Percentiles rank a stretch among this genome's conserved stretches.
These are phyloP conservation scores for Thalia dealbata DNA, from an alignment of 176 grass and related monocot genomes.

Conservation along the genomic window DNA sequence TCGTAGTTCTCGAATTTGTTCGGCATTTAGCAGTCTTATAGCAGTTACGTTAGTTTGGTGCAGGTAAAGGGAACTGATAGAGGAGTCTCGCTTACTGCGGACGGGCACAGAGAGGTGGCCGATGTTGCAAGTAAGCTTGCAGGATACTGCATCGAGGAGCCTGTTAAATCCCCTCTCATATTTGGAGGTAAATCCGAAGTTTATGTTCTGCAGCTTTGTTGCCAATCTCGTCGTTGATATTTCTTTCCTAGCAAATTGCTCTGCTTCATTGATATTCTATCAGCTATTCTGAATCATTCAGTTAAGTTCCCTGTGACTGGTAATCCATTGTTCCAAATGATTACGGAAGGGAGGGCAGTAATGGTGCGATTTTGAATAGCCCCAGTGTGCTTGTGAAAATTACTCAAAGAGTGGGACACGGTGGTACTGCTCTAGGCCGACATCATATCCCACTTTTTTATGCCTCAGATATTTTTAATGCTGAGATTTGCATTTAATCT, in stretches of 20 bases:
- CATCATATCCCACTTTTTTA: too few species aligned
- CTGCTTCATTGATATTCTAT: background rate
- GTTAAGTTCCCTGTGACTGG: background rate
- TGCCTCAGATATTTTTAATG: too few species aligned
- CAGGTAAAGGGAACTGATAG: constrained; percentile 81
- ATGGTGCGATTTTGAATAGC: too few species aligned
- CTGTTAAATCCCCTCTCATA: constrained; percentile 68
- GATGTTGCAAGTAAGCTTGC: constrained; percentile 44
- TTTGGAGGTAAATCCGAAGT: constrained; percentile 50
- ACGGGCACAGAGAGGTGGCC: constrained; percentile 58
- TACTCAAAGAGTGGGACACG: too few species aligned
- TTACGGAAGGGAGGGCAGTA: too few species aligned
- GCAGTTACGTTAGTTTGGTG: background rate
- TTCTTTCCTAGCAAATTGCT: background rate
- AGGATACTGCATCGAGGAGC: constrained; percentile 62
- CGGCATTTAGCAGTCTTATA: background rate
- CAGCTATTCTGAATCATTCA: background rate
- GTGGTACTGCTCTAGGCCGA: too few species aligned
- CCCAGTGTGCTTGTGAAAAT: too few species aligned
- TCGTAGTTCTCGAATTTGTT: too few species aligned
- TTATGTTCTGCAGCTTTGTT: too few species aligned
- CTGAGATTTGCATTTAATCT: too few species aligned
- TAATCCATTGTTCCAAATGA: background rate
- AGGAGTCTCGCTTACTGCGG: constrained; percentile 42
- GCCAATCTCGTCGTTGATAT: background rate